Evolutionary conservation across 768 basidiomycete species (phyloP).

Genomic region (Calvatia gigantea): DNA sequence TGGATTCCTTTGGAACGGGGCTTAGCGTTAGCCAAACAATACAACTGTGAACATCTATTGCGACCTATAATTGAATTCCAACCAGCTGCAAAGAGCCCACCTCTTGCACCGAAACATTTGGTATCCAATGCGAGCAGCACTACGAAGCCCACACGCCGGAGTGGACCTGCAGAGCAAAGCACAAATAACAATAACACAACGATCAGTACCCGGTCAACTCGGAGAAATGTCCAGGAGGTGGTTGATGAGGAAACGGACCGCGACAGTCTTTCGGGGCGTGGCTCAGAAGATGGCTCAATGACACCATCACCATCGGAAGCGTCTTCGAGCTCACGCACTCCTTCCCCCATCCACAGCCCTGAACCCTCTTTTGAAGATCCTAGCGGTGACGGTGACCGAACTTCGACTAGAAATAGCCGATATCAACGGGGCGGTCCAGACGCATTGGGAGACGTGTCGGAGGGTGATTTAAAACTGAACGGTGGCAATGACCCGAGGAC

Average conservation of each 20-base stretch:
- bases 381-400: conserved; percentile 33
- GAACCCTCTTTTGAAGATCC: conserved; percentile 43
- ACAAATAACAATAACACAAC: conserved; percentile 27
- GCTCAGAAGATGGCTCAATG: conserved; percentile 86
- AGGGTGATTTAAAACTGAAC: conserved; percentile 42
- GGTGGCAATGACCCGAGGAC: conserved; percentile 52
- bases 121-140: conserved; percentile 60
- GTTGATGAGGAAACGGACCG: conserved; percentile 58
- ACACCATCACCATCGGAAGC: conserved; percentile 85
- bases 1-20: conserved; percentile 98
- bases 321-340: conserved; percentile 88
- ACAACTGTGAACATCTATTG: conserved; percentile 83
- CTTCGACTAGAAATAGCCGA: conserved; percentile 40
- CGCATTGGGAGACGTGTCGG: conserved; percentile 40
- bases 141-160: conserved; percentile 42
- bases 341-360: conserved; percentile 77
- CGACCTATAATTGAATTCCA: conserved; percentile 94
- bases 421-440: conserved; percentile 45
- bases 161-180: conserved; percentile 33
- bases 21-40: conserved; percentile 81
- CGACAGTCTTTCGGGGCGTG: conserved; percentile 63
- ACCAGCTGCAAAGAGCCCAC: conserved; percentile 86
- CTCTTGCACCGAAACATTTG: conserved; percentile 94
- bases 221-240: conserved; percentile 44
- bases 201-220: conserved; percentile 59